These are phyloP conservation scores for Binderoboletus segoi DNA, from an alignment of 1,284 basidiomycete species.

Conservation along the genomic window DNA sequence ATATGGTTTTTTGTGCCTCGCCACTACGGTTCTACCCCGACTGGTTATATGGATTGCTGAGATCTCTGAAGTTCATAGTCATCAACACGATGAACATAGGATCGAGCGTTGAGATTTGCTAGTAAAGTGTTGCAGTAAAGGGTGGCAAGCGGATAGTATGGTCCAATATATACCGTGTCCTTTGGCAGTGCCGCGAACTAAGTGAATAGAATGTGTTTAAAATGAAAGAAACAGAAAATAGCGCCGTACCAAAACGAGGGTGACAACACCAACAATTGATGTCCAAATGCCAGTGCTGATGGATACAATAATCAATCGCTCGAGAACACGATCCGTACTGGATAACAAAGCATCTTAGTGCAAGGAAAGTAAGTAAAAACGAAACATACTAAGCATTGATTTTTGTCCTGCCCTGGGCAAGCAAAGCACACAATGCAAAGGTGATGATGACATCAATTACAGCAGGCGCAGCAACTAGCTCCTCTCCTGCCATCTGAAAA, in stretches of 20 bases:
- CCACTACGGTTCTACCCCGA: too few species aligned
- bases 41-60: background rate
- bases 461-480: background rate
- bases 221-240: background rate
- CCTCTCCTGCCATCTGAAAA: background rate
- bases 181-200: background rate
- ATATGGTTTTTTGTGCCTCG: too few species aligned
- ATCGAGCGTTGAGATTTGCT: background rate
- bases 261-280: background rate
- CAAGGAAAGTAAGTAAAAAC: background rate
- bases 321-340: background rate
- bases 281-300: background rate
- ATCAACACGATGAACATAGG: background rate
- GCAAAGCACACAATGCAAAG: background rate
- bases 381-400: background rate
- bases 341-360: background rate
- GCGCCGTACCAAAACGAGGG: background rate
- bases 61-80: background rate
- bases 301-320: background rate
- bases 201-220: background rate
- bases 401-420: background rate
- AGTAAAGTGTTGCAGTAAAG: background rate
- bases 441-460: background rate
- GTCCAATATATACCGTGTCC: background rate
- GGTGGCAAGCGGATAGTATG: background rate